These are phyloP conservation scores for Hymenoscyphus linearis DNA, from an alignment of 2,329 filamentous ascomycete genomes.

Conservation along the genomic window DNA sequence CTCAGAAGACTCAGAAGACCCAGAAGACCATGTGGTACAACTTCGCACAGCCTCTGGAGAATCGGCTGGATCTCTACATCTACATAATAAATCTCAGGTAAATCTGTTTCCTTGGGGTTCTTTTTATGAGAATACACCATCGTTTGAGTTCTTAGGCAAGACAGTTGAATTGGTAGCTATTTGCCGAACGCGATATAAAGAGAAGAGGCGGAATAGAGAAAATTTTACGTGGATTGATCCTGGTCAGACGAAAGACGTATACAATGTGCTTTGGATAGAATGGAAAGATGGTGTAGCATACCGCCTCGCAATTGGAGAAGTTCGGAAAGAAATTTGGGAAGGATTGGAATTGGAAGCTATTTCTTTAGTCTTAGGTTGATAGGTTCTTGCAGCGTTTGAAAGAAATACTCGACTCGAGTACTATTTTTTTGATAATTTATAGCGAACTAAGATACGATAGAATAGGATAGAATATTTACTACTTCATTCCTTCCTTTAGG, in stretches of 20 bases:
- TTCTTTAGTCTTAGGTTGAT: not conserved
- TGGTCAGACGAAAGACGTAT: not conserved
- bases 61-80: not conserved
- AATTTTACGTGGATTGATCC: not conserved
- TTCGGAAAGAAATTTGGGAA: not conserved
- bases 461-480: no score
- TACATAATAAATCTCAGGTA: not conserved
- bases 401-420: no score
- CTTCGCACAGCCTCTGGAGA: not conserved
- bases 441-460: no score
- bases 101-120: not conserved
- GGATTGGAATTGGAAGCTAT: not conserved
- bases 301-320: not conserved
- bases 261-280: not conserved
- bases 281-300: not conserved
- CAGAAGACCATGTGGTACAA: not conserved
- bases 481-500: no score
- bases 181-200: not conserved
- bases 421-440: no score
- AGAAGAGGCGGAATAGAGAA: not conserved
- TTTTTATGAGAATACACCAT: no score
- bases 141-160: not conserved
- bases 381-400: no score
- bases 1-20: not conserved
- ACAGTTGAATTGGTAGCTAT: not conserved